Conservation (phyloP, 495 filamentous ascomycete genomes). For the Penicillium riverlandense region DNA sequence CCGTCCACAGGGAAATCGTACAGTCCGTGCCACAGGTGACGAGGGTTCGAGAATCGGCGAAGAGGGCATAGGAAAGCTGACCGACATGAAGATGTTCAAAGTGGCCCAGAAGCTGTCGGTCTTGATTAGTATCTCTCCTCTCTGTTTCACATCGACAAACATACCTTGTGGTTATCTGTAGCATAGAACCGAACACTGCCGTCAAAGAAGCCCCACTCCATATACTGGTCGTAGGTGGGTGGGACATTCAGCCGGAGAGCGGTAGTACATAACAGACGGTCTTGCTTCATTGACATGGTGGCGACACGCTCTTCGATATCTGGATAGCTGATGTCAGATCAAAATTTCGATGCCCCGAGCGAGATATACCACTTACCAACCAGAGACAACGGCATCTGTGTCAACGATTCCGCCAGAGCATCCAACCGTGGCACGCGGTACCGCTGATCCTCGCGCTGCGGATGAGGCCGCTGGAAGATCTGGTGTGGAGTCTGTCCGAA, state of each 20-base stretch:
- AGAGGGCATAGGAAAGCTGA: constrained; percentile 71
- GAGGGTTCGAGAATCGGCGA: constrained; percentile 83
- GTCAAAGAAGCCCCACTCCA: constrained; percentile 96
- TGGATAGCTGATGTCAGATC: constrained; percentile 13
- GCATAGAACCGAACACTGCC: constrained; percentile 85
- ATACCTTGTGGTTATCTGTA: constrained; percentile 63
- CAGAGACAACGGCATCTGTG: constrained; percentile 72
- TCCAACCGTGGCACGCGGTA: constrained; percentile 65
- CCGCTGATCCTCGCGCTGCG: constrained; percentile 56
- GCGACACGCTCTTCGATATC: constrained; percentile 76
- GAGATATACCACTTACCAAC: constrained; percentile 39
- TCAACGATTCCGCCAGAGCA: constrained; percentile 67
- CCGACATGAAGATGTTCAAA: constrained; percentile 91
- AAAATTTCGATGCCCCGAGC: not conserved
- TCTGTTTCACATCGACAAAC: not conserved
- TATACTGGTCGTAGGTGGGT: constrained; percentile 77
- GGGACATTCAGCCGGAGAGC: constrained; percentile 80
- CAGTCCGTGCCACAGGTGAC: constrained; percentile 90
- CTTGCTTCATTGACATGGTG: constrained; percentile 75
- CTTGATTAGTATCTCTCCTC: constrained; percentile 4
- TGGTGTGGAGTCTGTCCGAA: constrained; percentile 97
- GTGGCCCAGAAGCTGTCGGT: constrained; percentile 56
- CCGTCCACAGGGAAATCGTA: constrained; percentile 74
- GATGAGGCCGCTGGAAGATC: constrained; percentile 77
- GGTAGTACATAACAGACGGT: constrained; percentile 77